Base-by-base conservation (phyloP, 768 basidiomycete genomes). In the Leccinum uliginosum region DNA sequence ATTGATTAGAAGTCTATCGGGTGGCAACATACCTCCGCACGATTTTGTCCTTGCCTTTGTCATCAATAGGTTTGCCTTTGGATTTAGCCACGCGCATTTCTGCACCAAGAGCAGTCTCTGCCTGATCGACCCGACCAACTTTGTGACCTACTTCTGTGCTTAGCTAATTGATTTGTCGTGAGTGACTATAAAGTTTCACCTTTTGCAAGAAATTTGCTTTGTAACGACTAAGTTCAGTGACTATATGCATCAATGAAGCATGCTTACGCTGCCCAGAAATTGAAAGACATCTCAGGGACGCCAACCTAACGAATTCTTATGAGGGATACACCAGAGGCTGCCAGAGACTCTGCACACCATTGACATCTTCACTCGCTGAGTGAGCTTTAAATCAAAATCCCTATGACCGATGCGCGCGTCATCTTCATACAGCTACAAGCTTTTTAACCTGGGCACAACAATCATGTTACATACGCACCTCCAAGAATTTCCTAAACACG, bases 101-200 rank as follows among this genome's bases (percentile, higher is more conserved):
- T 21, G 92, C 93, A 23, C 96, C 97, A 11, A 99, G 85, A 0
- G 94, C 94, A 0, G 97, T 99, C 75, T 99, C 97, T 1, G 88
- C 85, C 71, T 99, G 97, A 67, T 98, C 96, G 17, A 99, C 97
- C 12, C 91, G 86, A 7, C 97, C 97, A 52, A 99, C 92, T 73
- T 95, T 95, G 74, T 94, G 89, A 0, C 92, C 91, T 89, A 24
- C 9, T 10, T 8, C 2, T 35, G 3, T 8, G 49, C 57, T 47
- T 15, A 63, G 50, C 14, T 17, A 38, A 43, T 1, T 6, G 8
- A 0, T 23, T 17, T 1, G 4, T 30, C 6, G 9, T 27, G 17
- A 19, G 32, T 1, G 17, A 17, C 11, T 24, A 1, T 49, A n/a
- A n/a, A n/a, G n/a, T 17, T 34, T 59, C 27, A 69, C 67, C 67